phyloP scores from a whole-genome alignment of 1,139 yeast genomes.

The Hanseniaspora uvarum region DNA sequence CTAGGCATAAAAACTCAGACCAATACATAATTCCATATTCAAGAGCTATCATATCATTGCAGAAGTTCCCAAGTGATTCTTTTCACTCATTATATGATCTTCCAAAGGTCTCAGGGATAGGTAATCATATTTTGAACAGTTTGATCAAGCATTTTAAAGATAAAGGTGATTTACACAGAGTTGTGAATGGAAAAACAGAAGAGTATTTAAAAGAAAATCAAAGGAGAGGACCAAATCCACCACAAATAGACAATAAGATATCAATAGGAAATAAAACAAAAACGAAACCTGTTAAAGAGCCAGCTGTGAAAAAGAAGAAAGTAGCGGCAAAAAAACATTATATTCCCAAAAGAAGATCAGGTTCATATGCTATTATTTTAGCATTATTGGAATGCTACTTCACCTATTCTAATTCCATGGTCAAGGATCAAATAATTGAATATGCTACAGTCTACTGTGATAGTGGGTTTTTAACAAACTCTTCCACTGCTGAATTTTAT shows the following conservation, averaged over 20 bases:
- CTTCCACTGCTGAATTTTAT: conserved; percentile 51
- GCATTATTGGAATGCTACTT: conserved; percentile 48
- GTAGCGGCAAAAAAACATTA: conserved; percentile 38
- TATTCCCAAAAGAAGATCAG: conserved; percentile 69
- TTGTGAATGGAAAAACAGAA: conserved; percentile 13
- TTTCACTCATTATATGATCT: conserved; percentile 25
- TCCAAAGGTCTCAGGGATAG: conserved; percentile 29
- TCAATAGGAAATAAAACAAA: not conserved
- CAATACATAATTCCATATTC: not conserved
- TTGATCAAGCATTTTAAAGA: conserved; percentile 21
- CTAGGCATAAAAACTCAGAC: not conserved
- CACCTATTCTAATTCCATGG: conserved; percentile 41
- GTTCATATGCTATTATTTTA: conserved; percentile 75
- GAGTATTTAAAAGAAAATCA: not conserved
- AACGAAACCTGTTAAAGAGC: not conserved
- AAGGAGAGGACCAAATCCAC: not conserved
- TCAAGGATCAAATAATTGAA: conserved; percentile 49
- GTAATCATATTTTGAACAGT: conserved; percentile 26
- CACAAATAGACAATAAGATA: not conserved
- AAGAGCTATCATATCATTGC: not conserved
- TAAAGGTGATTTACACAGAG: not conserved
- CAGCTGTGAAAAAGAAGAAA: conserved; percentile 26
- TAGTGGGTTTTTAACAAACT: conserved; percentile 53
- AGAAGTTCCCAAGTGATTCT: not conserved
- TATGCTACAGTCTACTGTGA: conserved; percentile 56